Percentiles rank a stretch among this genome's conserved stretches.
Evolutionary conservation across 306 rosid genomes (phyloP).

Genomic region (Sophora flavescens): DNA sequence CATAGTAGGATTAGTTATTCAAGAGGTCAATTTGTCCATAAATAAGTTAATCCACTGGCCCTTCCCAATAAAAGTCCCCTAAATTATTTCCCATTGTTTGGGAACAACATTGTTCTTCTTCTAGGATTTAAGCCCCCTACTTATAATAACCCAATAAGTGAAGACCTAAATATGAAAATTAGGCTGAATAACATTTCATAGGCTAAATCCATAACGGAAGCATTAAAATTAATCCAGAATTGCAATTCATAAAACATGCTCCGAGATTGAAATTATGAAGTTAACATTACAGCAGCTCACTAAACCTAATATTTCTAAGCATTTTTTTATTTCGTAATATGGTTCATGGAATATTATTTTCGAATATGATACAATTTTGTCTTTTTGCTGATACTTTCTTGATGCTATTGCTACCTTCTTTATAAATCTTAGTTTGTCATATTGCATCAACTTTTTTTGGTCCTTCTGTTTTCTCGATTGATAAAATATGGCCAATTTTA

Average conservation of each 20-base stretch:
- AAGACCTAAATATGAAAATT: slow-evolving; percentile 29
- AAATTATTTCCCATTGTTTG: neutral
- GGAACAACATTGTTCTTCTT: neutral
- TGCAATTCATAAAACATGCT: neutral
- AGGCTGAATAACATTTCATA: neutral
- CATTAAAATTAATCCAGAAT: slow-evolving; percentile 14
- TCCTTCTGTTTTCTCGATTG: slow-evolving; percentile 18
- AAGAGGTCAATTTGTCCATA: neutral
- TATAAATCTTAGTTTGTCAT: slow-evolving; percentile 11
- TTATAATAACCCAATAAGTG: neutral
- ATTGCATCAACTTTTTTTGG: slow-evolving; percentile 21
- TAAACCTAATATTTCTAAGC: neutral
- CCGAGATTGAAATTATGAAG: neutral
- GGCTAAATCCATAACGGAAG: neutral
- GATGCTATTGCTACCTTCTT: slow-evolving; percentile 15
- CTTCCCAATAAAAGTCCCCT: slow-evolving; percentile 1
- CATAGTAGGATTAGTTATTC: neutral
- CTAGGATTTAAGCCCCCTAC: neutral
- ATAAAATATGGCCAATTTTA: slow-evolving; percentile 16
- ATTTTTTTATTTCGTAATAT: neutral
- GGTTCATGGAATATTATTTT: neutral
- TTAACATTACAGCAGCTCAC: neutral
- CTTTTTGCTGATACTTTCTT: slow-evolving; percentile 14
- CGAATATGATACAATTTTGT: slow-evolving; percentile 12
- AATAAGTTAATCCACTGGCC: neutral